phyloP scores from a whole-genome alignment of 441 rosid genomes.

The Populus trichocarpa region DNA sequence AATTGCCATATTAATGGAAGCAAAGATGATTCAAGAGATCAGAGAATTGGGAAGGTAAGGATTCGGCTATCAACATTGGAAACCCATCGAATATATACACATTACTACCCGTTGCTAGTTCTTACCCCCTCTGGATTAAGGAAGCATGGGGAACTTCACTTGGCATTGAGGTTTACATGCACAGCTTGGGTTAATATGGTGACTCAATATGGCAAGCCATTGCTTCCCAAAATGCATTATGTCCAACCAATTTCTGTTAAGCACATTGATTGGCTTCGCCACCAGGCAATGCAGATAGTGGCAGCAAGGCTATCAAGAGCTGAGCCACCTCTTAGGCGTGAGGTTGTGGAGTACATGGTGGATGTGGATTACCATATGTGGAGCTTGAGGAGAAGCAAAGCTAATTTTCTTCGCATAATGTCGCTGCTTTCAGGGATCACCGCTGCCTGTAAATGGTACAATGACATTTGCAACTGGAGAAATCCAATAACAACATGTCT shows the following conservation, averaged over 20 bases:
- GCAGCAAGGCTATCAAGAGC: conserved; percentile 28
- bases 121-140: conserved; percentile 21
- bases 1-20: conserved; percentile 50
- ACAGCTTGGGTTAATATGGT: conserved; percentile 34
- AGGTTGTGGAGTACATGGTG: conserved; percentile 55
- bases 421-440: conserved; percentile 24
- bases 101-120: conserved; percentile 41
- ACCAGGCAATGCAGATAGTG: conserved; percentile 34
- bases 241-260: conserved; percentile 28
- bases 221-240: conserved; percentile 39
- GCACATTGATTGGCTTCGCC: conserved; percentile 28
- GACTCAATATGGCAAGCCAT: conserved; percentile 26
- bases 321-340: conserved; percentile 55
- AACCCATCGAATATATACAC: conserved; percentile 42
- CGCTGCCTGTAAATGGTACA: conserved; percentile 41
- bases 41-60: conserved; percentile 51
- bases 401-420: conserved; percentile 45
- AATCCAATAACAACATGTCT: conserved; percentile 38
- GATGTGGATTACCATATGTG: conserved; percentile 54
- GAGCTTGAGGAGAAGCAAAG: conserved; percentile 58
- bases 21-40: conserved; percentile 52
- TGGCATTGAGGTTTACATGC: conserved; percentile 33
- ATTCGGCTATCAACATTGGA: conserved; percentile 51
- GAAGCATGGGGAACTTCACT: conserved; percentile 32
- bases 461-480: conserved; percentile 49